These are phyloP conservation scores for Silene noctiflora DNA, from an alignment of 179 eudicot species.

Conservation along the genomic window DNA sequence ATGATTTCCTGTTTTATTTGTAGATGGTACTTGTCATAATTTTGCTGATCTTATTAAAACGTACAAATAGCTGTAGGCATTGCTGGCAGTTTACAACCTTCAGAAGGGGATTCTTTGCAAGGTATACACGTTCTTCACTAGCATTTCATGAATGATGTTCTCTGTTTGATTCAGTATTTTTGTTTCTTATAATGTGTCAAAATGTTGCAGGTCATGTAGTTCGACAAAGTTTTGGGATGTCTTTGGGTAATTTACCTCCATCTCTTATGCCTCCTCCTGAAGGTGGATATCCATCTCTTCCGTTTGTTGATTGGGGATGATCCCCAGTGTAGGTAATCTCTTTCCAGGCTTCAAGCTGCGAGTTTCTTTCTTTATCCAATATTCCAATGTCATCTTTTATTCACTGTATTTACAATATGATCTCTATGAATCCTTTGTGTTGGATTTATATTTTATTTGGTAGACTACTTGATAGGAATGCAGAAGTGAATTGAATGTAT, in stretches of 20 bases:
- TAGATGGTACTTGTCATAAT: neutral
- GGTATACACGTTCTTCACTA: slow-evolving; percentile 28
- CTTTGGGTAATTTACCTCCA: slow-evolving; percentile 75
- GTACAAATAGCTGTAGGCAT: slow-evolving; percentile 17
- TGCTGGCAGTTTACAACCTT: slow-evolving; percentile 28
- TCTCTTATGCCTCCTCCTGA: slow-evolving; percentile 87
- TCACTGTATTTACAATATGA: neutral
- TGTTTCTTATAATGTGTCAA: neutral
- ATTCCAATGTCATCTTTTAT: neutral
- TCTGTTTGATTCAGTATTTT: neutral
- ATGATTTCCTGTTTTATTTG: neutral
- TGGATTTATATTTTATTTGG: neutral
- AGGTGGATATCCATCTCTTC: slow-evolving; percentile 72
- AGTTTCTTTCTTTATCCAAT: neutral
- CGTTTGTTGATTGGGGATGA: slow-evolving; percentile 85
- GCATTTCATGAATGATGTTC: slow-evolving; percentile 14
- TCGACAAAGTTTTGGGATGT: slow-evolving; percentile 53
- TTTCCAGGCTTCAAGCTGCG: neutral
- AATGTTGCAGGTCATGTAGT: slow-evolving; percentile 44
- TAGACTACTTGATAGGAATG: neutral
- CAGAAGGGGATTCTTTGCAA: slow-evolving; percentile 34
- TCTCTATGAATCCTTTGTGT: neutral
- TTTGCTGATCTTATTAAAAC: neutral
- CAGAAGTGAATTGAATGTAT: no score
- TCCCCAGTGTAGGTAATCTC: slow-evolving; percentile 8